Percentiles rank a stretch among this genome's conserved stretches.
Conservation (phyloP, 148 eudicot genomes). For the Persicaria maculosa region DNA sequence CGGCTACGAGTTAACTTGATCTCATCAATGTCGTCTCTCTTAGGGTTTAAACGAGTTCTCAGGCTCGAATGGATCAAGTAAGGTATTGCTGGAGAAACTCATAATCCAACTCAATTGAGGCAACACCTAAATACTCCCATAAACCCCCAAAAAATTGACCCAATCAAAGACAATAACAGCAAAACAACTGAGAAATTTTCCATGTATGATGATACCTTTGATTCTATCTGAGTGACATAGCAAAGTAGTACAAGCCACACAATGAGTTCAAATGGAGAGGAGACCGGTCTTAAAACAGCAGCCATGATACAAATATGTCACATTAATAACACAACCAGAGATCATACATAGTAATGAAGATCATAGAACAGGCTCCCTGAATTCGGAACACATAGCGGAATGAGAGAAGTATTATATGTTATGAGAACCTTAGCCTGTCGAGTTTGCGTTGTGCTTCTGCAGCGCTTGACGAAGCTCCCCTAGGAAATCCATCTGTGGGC, state of each 20-base stretch:
- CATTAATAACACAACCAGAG: not conserved
- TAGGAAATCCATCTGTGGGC: slow-evolving; percentile 41
- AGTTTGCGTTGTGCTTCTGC: slow-evolving; percentile 25
- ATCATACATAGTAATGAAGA: not conserved
- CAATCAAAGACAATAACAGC: too few species aligned
- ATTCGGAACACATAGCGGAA: not conserved
- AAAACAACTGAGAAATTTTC: not conserved
- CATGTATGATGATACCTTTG: not conserved
- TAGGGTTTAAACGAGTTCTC: too few species aligned
- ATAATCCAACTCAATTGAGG: too few species aligned
- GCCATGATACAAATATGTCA: not conserved
- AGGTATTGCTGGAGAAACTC: too few species aligned
- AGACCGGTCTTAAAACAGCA: not conserved
- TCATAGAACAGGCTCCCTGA: not conserved
- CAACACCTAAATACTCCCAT: too few species aligned
- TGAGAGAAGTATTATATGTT: not conserved
- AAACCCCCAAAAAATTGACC: too few species aligned
- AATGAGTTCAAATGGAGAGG: not conserved
- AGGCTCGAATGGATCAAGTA: too few species aligned
- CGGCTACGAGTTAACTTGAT: too few species aligned
- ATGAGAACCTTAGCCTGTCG: slow-evolving; percentile 1
- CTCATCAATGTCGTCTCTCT: too few species aligned
- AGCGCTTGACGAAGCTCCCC: slow-evolving; percentile 56
- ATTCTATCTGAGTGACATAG: not conserved
- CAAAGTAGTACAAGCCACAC: slow-evolving; percentile 4